Conservation (phyloP, 179 eudicot genomes). For the Gypsophila paniculata region DNA sequence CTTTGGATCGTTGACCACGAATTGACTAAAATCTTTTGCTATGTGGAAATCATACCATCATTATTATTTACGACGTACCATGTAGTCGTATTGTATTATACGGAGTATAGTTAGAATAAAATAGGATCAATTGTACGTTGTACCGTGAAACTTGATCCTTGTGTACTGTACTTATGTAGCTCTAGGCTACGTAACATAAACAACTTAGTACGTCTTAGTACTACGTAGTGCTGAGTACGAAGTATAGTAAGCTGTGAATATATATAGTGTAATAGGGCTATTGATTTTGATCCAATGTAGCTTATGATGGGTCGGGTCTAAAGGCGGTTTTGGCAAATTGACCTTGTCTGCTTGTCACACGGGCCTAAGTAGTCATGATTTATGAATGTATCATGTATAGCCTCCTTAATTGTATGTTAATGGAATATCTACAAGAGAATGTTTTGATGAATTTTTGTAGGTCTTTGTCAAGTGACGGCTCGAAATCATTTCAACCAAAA, state of each 20-base stretch:
- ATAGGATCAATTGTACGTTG: background rate
- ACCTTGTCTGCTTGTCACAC: background rate
- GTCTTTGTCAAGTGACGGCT: too few relatives aligned
- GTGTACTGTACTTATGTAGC: background rate
- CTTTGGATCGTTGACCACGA: constrained; percentile 25
- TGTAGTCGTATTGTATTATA: background rate
- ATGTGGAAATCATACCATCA: background rate
- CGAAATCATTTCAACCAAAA: too few relatives aligned
- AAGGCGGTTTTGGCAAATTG: background rate
- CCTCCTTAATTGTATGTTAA: background rate
- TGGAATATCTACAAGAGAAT: background rate
- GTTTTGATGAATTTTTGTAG: background rate
- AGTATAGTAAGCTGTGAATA: background rate
- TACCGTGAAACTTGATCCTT: background rate
- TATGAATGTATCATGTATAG: background rate
- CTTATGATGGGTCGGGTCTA: background rate
- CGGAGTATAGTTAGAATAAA: background rate
- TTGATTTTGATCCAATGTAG: background rate
- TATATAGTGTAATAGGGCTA: background rate
- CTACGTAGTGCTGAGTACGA: too few relatives aligned
- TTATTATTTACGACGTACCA: background rate
- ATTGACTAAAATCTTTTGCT: background rate
- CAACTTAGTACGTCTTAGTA: too few relatives aligned
- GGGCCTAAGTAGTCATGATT: background rate
- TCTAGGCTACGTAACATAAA: too few relatives aligned